A percentile compares a stretch with the other conserved stretches of the same genome.
These are phyloP conservation scores for Fomes fomentarius DNA, from an alignment of 1,284 basidiomycete species.

Conservation along the genomic window DNA sequence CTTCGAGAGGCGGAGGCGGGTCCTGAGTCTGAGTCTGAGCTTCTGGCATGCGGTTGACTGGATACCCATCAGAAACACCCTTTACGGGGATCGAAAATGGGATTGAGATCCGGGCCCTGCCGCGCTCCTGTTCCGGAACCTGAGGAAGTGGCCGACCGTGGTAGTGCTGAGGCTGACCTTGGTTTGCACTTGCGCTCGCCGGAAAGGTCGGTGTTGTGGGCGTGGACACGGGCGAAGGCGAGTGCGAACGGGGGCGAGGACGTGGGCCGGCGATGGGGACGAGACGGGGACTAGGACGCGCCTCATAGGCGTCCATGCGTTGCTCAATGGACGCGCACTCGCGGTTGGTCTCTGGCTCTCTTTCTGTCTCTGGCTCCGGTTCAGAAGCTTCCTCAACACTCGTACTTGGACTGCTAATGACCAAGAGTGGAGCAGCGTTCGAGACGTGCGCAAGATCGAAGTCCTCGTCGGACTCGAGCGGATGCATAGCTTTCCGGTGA, in stretches of 20 bases:
- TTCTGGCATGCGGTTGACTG: constrained; percentile 17
- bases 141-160: constrained; percentile 38
- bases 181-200: too few species aligned
- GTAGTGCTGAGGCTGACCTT: constrained; percentile 31
- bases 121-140: constrained; percentile 25
- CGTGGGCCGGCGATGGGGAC: background rate
- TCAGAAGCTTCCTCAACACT: background rate
- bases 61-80: constrained; percentile 17
- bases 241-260: constrained; percentile 1
- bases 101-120: background rate
- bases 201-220: constrained; percentile 28
- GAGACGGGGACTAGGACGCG: background rate
- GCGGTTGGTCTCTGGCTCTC: constrained; percentile 2
- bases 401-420: background rate
- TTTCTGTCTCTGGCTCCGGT: background rate
- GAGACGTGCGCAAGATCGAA: background rate
- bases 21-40: background rate
- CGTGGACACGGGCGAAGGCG: constrained; percentile 21
- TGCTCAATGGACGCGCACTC: constrained; percentile 18
- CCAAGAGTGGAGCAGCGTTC: background rate
- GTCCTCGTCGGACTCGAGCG: constrained; percentile 15
- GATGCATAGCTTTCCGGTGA: constrained; percentile 14
- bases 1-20: too few species aligned
- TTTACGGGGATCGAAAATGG: constrained; percentile 10
- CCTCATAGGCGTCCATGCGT: constrained; percentile 4